These are phyloP conservation scores for Eucalyptus cloeziana DNA, from an alignment of 345 rosid species.

Conservation along the genomic window DNA sequence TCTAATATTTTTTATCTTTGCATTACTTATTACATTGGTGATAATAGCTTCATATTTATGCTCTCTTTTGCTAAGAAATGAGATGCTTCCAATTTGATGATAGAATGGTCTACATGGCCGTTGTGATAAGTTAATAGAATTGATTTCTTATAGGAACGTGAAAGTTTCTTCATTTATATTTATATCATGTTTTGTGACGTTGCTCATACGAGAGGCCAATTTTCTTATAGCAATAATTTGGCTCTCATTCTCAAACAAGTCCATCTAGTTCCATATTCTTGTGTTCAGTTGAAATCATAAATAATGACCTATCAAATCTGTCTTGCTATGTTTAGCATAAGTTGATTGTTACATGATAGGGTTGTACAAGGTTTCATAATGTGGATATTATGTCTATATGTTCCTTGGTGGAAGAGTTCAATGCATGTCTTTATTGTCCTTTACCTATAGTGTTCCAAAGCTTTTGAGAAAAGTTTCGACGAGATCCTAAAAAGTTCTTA, in stretches of 20 bases:
- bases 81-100: neutral
- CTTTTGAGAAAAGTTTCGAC: neutral
- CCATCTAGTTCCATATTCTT: neutral
- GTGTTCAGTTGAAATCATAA: neutral
- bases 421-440: neutral
- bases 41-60: neutral
- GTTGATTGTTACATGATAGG: neutral
- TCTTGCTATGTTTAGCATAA: neutral
- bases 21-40: neutral
- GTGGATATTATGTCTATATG: neutral
- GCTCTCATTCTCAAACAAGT: neutral
- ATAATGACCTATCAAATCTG: neutral
- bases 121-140: neutral
- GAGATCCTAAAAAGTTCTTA: neutral
- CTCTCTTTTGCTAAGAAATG: neutral
- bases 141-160: neutral
- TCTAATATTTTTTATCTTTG: neutral
- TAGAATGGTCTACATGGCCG: neutral
- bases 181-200: neutral
- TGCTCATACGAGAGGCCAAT: neutral
- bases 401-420: neutral
- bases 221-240: neutral
- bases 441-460: neutral
- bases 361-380: neutral
- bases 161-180: neutral